phyloP scores from a whole-genome alignment of 176 grass and related monocot species.

The Elaeis guineensis region DNA sequence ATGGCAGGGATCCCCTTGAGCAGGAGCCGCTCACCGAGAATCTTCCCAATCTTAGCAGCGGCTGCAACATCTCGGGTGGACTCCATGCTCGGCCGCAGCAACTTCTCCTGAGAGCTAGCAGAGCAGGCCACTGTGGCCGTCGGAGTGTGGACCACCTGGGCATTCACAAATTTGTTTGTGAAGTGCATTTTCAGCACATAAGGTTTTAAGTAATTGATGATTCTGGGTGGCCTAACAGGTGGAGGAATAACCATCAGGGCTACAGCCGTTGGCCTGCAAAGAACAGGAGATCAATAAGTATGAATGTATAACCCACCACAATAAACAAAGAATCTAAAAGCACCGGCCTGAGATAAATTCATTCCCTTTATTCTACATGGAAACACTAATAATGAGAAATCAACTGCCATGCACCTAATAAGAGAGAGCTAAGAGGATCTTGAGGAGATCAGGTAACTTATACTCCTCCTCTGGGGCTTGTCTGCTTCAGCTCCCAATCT shows the following conservation, averaged over 20 bases:
- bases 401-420: too few species aligned
- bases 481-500: too few species aligned
- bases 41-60: constrained; percentile 61
- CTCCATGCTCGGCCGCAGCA: constrained; percentile 51
- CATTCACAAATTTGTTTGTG: constrained; percentile 57
- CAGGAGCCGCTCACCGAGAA: constrained; percentile 64
- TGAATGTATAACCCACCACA: too few species aligned
- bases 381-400: too few species aligned
- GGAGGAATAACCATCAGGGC: constrained; percentile 62
- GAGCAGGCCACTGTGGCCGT: constrained; percentile 48
- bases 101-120: constrained; percentile 70
- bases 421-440: too few species aligned
- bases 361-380: too few species aligned
- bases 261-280: too few species aligned
- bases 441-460: too few species aligned
- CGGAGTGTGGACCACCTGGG: constrained; percentile 62
- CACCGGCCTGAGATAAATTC: too few species aligned
- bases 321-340: too few species aligned
- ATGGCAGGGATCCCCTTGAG: constrained; percentile 69
- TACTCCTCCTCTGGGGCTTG: too few species aligned
- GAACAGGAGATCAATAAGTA: too few species aligned
- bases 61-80: constrained; percentile 57
- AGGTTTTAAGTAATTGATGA: constrained; percentile 52
- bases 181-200: constrained; percentile 81
- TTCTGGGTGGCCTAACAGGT: constrained; percentile 39